Conservation (phyloP, 139 green algal genomes). For the Picochlorum sp. region DNA sequence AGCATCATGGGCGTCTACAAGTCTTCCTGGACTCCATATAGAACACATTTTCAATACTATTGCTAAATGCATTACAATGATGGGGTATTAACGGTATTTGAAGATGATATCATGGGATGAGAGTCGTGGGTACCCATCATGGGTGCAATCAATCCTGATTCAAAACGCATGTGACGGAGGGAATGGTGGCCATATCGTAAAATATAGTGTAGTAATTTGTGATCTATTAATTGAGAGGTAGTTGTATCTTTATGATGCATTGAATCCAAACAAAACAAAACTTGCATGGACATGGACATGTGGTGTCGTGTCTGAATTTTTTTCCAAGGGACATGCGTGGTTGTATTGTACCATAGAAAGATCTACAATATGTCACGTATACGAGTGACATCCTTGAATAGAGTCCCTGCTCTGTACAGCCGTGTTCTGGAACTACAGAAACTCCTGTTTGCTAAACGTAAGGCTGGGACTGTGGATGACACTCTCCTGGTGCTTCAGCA, state of each 20-base stretch:
- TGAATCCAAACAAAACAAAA: too few relatives aligned
- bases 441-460: constrained; percentile 20
- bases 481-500: constrained; percentile 65
- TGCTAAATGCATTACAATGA: neutral
- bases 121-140: too few relatives aligned
- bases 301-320: too few relatives aligned
- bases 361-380: neutral
- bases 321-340: too few relatives aligned
- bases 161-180: too few relatives aligned
- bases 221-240: too few relatives aligned
- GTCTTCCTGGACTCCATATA: constrained; percentile 1
- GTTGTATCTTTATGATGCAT: too few relatives aligned
- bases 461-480: constrained; percentile 25
- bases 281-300: too few relatives aligned
- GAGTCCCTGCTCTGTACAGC: constrained; percentile 12
- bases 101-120: neutral
- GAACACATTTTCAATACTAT: neutral
- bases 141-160: too few relatives aligned
- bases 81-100: neutral
- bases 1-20: neutral
- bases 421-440: constrained; percentile 32
- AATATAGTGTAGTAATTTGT: too few relatives aligned
- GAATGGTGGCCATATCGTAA: too few relatives aligned
- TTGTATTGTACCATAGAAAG: neutral
- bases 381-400: constrained; percentile 16